Evolutionary conservation across 2,329 filamentous ascomycete genomes (phyloP).

Genomic region (Trichoderma asperellum): DNA sequence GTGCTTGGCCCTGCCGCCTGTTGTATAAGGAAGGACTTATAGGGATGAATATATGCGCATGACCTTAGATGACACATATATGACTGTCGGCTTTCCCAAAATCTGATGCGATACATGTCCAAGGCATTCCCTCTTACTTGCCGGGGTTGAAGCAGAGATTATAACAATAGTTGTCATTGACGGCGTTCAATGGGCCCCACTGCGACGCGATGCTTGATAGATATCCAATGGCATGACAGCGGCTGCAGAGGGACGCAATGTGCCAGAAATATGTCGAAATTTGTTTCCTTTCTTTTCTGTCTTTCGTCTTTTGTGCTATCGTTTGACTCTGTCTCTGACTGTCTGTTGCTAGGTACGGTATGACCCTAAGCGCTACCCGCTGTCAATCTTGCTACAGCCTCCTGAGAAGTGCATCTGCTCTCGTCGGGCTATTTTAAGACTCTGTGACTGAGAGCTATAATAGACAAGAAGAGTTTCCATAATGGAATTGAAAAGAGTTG

Average conservation of each 20-base stretch:
- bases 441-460: constrained; percentile 54
- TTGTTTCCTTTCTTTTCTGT: constrained; percentile 36
- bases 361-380: constrained; percentile 65
- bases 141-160: constrained; percentile 16
- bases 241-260: constrained; percentile 27
- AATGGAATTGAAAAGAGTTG: constrained; percentile 38
- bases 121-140: constrained; percentile 23
- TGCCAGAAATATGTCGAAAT: constrained; percentile 44
- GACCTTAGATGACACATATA: neutral
- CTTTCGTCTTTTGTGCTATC: constrained; percentile 67
- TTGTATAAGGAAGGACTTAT: neutral
- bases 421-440: constrained; percentile 49
- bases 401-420: constrained; percentile 46
- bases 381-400: constrained; percentile 60
- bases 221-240: constrained; percentile 42
- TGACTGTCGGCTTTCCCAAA: neutral
- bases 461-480: constrained; percentile 41
- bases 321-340: constrained; percentile 55
- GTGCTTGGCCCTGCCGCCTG: constrained; percentile 8
- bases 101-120: constrained; percentile 9
- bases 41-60: neutral
- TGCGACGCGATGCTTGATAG: constrained; percentile 19
- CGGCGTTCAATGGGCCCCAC: constrained; percentile 19
- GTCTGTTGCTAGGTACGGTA: constrained; percentile 67
- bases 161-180: constrained; percentile 20